Percentiles rank a stretch among this genome's conserved stretches.
Evolutionary conservation across 495 filamentous ascomycete species (phyloP).

Genomic region (Aspergillus sparsus): DNA sequence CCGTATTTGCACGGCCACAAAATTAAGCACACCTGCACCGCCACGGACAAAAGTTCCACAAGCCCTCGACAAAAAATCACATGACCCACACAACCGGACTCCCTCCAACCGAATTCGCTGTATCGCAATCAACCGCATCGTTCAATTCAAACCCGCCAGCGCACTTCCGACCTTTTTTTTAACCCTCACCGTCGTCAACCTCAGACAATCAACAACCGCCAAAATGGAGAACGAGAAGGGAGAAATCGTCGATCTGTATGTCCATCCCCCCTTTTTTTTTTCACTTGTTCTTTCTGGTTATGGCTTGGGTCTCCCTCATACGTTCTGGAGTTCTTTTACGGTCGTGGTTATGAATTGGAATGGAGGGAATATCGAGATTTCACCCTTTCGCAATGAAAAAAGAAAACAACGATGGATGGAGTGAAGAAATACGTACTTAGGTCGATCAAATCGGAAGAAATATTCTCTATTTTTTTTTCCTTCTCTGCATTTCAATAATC

Average conservation of each 20-base stretch:
- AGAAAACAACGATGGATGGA: background rate
- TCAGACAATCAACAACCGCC: constrained; percentile 54
- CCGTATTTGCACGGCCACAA: constrained; percentile 12
- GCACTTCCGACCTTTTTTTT: constrained; percentile 28
- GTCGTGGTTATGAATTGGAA: no score
- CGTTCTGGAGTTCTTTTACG: no score
- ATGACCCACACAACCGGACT: constrained; percentile 51
- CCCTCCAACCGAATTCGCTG: constrained; percentile 29
- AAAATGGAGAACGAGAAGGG: constrained; percentile 97
- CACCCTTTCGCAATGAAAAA: no score
- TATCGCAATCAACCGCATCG: constrained; percentile 22
- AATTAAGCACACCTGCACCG: constrained; percentile 22
- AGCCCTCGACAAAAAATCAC: constrained; percentile 51
- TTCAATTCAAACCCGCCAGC: constrained; percentile 28
- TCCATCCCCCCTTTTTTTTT: constrained; percentile 27
- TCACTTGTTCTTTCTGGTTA: constrained; percentile 11
- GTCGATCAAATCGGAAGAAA: background rate
- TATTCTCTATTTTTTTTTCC: background rate
- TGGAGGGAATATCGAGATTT: no score
- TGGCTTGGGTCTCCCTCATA: background rate
- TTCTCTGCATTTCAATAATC: background rate
- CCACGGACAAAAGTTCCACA: constrained; percentile 25
- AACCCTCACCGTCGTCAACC: constrained; percentile 47
- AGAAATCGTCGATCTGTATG: constrained; percentile 98
- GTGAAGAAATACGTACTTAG: background rate